A percentile compares a stretch with the other conserved stretches of the same genome.
phyloP scores from a whole-genome alignment of 257 asterid genomes.

The Nyctanthes arbortristis region DNA sequence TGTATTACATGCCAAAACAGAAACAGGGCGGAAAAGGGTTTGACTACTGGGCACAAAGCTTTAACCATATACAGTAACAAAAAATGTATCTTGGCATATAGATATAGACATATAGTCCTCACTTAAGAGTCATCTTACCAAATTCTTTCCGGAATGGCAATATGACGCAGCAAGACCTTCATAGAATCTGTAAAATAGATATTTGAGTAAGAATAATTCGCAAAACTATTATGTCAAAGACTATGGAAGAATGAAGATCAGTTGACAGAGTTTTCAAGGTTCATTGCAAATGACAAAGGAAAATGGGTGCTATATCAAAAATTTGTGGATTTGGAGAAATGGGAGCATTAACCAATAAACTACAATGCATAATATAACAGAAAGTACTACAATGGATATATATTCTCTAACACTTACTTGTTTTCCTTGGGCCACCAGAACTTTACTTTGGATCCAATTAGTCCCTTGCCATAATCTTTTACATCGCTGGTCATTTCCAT shows the following conservation, averaged over 20 bases:
- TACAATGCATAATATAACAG: background rate
- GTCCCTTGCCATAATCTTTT: conserved; percentile 37
- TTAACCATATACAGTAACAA: background rate
- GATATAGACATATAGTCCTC: background rate
- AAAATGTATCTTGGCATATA: background rate
- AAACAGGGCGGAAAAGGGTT: background rate
- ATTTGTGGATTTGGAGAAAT: background rate
- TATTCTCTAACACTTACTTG: conserved; percentile 37
- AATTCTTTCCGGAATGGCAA: conserved; percentile 41
- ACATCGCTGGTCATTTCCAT: conserved; percentile 22
- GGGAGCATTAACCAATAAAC: background rate
- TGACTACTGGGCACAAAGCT: background rate
- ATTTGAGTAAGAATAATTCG: conserved; percentile 4
- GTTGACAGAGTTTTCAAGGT: conserved; percentile 5
- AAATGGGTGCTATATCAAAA: conserved; percentile 6
- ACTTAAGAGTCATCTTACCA: conserved; percentile 36
- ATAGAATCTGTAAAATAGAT: conserved; percentile 43
- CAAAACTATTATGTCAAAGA: background rate
- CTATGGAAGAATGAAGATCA: background rate
- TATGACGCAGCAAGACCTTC: conserved; percentile 43
- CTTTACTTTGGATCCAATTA: conserved; percentile 52
- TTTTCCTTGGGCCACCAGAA: conserved; percentile 59
- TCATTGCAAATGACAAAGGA: background rate
- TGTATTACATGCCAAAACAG: background rate
- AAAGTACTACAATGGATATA: background rate